phyloP scores from a whole-genome alignment of 1,139 yeast species.

The Diutina scorzettiae region DNA sequence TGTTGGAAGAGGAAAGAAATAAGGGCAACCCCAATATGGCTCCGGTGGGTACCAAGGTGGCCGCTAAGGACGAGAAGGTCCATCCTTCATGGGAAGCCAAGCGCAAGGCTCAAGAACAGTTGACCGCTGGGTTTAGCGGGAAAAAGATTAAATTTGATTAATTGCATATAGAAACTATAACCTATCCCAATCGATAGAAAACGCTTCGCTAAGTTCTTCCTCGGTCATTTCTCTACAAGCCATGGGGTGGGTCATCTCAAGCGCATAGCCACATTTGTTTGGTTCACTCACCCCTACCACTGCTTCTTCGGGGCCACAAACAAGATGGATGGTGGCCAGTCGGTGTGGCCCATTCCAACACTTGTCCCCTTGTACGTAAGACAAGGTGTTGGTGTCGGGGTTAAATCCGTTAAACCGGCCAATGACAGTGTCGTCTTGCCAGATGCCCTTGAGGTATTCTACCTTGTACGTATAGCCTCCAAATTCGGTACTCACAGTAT shows the following conservation, averaged over 20 bases:
- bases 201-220: background rate
- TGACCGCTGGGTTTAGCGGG: slow-evolving; percentile 63
- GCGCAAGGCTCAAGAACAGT: slow-evolving; percentile 53
- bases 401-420: slow-evolving; percentile 37
- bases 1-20: background rate
- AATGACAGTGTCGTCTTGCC: slow-evolving; percentile 48
- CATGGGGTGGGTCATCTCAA: slow-evolving; percentile 16
- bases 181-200: background rate
- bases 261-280: slow-evolving; percentile 70
- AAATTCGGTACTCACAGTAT: slow-evolving; percentile 24
- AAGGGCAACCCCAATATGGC: background rate
- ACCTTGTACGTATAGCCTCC: slow-evolving; percentile 67
- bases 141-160: slow-evolving; percentile 68
- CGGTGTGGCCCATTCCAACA: slow-evolving; percentile 96
- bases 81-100: slow-evolving; percentile 98
- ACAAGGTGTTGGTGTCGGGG: slow-evolving; percentile 18
- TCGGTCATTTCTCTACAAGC: background rate
- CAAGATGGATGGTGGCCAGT: slow-evolving; percentile 49
- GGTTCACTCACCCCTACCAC: slow-evolving; percentile 70
- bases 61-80: slow-evolving; percentile 14
- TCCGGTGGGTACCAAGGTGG: background rate
- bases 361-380: slow-evolving; percentile 53
- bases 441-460: slow-evolving; percentile 44
- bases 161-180: background rate
- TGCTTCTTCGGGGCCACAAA: slow-evolving; percentile 52